Base-by-base conservation (phyloP, 2,329 filamentous ascomycete species). In the Penicillium sp. region DNA sequence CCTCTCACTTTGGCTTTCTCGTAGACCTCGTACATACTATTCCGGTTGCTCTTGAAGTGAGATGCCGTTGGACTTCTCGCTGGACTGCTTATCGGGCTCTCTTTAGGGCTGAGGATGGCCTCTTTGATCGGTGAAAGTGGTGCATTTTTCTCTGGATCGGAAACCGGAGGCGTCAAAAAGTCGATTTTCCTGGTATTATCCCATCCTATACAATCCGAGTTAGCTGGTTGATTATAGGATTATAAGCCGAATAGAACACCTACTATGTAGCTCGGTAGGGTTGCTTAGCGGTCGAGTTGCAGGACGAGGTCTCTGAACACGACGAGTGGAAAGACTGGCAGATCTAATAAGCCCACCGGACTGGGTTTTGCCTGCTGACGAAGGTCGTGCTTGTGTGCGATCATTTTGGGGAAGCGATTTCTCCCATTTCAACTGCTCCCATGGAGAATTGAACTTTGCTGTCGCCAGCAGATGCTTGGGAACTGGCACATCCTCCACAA, bases 1-100 rank as follows among this genome's bases (percentile, higher is more conserved):
- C 50, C 48, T 34, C 57, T 55, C n/a, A 54, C 9, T 54, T 59
- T 61, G n/a, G 58, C 58, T 12, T 61, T 61, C 42, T 61, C 58
- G 18, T 61, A 61, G 1, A 54, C 54, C 24, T 59, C 57, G 13
- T 61, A 51, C 42, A 61, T 46, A 10, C 51, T 53, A 28, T 51
- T 60, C 13, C 47, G 48, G 6, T 45, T 48, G 33, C 50, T 57
- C 16, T 48, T 38, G n/a, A 43, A 29, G 13, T 45, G 43, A 36
- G 58, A 49, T 34, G 48, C 45, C 18, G 10, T 18, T 8, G 46
- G 51, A 33, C 45, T 60, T 21, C 50, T 48, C 4, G 28, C 28
- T 29, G 28, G 28, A 29, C 8, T 29, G 42, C 50, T 49, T 24
- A 8, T 18, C 8, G 46, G 51, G 33, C 45, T 60, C 15, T 50